These are phyloP conservation scores for Fistulinella cinereoalba DNA, from an alignment of 1,284 basidiomycete species.

Conservation along the genomic window DNA sequence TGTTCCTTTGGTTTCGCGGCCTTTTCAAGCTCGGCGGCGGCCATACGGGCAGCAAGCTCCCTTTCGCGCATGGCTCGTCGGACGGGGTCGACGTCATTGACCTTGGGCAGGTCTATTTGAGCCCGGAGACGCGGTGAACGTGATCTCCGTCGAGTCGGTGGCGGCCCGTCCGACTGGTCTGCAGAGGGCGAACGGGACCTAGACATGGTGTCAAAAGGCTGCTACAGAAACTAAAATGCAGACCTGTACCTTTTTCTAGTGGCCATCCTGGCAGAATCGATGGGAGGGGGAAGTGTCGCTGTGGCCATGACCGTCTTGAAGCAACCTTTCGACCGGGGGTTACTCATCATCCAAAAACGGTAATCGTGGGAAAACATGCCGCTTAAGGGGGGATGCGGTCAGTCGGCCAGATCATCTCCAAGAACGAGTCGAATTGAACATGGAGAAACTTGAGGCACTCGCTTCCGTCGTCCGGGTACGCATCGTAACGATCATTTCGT, in stretches of 20 bases:
- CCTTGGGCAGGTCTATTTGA: constrained; percentile 51
- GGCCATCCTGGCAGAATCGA: constrained; percentile 10
- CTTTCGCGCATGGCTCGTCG: constrained; percentile 75
- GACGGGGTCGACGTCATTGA: constrained; percentile 74
- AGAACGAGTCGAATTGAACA: no score
- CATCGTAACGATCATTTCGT: no score
- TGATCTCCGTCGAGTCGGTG: constrained; percentile 65
- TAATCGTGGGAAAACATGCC: no score
- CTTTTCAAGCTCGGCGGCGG: constrained; percentile 70
- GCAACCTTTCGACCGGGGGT: constrained; percentile 13
- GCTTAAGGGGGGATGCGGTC: no score
- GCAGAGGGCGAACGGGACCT: constrained; percentile 61
- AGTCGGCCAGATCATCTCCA: no score
- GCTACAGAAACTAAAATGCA: background rate
- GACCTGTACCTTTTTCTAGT: constrained; percentile 26
- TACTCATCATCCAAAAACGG: background rate
- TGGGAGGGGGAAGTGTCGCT: constrained; percentile 11
- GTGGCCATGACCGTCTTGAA: constrained; percentile 41
- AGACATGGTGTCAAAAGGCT: constrained; percentile 1
- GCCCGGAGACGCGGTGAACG: constrained; percentile 47
- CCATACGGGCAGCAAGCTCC: constrained; percentile 70
- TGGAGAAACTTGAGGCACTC: constrained; percentile 49
- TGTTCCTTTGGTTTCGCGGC: constrained; percentile 47
- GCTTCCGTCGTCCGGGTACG: constrained; percentile 53
- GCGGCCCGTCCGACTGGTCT: constrained; percentile 45